Percentiles rank a stretch among this genome's conserved stretches.
Conservation (phyloP, 1,284 basidiomycete genomes). For the Blastosporella zonata region DNA sequence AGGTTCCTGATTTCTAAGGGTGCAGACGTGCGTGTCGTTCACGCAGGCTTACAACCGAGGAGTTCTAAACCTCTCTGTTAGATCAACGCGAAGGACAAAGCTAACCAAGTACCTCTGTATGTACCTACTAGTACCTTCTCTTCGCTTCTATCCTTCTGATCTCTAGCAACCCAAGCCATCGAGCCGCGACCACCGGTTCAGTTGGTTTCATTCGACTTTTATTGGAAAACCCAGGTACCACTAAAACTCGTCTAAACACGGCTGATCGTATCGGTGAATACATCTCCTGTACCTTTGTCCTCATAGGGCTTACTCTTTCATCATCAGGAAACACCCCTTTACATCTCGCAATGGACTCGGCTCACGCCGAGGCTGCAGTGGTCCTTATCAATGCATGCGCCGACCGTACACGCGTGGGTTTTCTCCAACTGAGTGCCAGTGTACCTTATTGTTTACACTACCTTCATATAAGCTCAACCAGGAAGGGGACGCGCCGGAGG, state of each 20-base stretch:
- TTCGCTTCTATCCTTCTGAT: constrained; percentile 23
- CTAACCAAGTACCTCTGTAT: constrained; percentile 86
- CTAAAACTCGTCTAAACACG: constrained; percentile 84
- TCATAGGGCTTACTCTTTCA: constrained; percentile 16
- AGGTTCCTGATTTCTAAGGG: constrained; percentile 80
- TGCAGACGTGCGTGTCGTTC: constrained; percentile 68
- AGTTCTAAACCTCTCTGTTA: constrained; percentile 39
- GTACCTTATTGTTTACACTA: constrained; percentile 16
- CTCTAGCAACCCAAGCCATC: constrained; percentile 56
- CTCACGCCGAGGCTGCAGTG: constrained; percentile 86
- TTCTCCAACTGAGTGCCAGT: constrained; percentile 14
- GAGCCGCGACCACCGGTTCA: constrained; percentile 92
- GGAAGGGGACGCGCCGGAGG: constrained; percentile 81
- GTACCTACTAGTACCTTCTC: constrained; percentile 31
- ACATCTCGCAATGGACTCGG: constrained; percentile 95
- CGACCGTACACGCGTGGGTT: constrained; percentile 78
- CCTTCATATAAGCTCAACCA: constrained; percentile 59
- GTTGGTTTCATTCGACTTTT: constrained; percentile 82
- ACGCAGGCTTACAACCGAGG: constrained; percentile 36
- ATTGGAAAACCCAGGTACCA: constrained; percentile 60
- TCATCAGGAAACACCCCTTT: constrained; percentile 84
- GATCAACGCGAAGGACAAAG: constrained; percentile 91
- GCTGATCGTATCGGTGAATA: constrained; percentile 76
- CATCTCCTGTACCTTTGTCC: constrained; percentile 5
- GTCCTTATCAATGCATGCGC: constrained; percentile 90